These are phyloP conservation scores for Penicillium argentinense DNA, from an alignment of 495 filamentous ascomycete species.

Conservation along the genomic window DNA sequence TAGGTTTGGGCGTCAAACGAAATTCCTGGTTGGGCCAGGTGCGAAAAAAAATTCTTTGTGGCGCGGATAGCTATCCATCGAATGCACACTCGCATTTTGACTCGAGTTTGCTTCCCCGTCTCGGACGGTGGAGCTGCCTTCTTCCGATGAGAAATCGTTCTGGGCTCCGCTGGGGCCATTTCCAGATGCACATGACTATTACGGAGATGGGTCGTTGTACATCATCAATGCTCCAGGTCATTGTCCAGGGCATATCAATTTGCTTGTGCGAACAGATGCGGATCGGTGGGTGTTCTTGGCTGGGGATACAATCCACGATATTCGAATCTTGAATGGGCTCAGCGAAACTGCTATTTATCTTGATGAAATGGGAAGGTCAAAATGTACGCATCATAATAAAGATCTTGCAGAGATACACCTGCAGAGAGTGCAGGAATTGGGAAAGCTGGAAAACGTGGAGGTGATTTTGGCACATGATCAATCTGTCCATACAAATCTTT, in stretches of 20 bases:
- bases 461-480: background rate
- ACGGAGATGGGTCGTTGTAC: conserved; percentile 36
- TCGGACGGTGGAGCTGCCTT: conserved; percentile 32
- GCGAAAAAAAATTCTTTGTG: conserved; percentile 28
- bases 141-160: background rate
- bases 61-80: conserved; percentile 19
- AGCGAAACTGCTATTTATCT: conserved; percentile 33
- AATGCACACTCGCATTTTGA: conserved; percentile 38
- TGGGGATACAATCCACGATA: conserved; percentile 50
- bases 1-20: conserved; percentile 31
- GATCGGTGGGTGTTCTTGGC: conserved; percentile 41
- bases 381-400: background rate
- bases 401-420: background rate
- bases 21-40: conserved; percentile 39
- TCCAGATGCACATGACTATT: conserved; percentile 39
- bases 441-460: background rate
- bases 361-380: background rate
- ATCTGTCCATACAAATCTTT: background rate
- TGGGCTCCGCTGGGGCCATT: conserved; percentile 6
- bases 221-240: conserved; percentile 49
- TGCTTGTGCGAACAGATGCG: conserved; percentile 32
- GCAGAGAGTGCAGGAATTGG: background rate
- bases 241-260: conserved; percentile 47
- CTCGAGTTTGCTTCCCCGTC: conserved; percentile 29
- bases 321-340: conserved; percentile 39